Conservation (phyloP, 2,329 filamentous ascomycete genomes). For the Didymella lethalis region DNA sequence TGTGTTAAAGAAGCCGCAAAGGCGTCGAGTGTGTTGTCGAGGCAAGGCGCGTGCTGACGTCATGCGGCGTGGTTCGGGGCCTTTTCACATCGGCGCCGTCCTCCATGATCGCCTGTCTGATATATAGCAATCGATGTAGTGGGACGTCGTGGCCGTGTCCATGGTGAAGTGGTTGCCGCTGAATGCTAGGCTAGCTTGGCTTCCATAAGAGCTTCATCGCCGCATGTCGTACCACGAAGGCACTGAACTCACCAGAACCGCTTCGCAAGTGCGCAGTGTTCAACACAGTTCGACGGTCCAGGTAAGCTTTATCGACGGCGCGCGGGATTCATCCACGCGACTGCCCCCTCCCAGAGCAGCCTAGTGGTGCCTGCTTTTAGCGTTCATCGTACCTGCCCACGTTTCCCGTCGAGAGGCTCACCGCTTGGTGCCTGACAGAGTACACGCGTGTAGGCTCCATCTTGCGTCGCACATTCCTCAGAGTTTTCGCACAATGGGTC, state of each 20-base stretch:
- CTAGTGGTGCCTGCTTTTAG: conserved; percentile 11
- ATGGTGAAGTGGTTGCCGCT: not conserved
- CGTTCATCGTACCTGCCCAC: not conserved
- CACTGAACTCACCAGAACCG: not conserved
- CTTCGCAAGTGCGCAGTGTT: not conserved
- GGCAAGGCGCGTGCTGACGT: not conserved
- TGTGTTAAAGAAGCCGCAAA: no score
- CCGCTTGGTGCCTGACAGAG: conserved; percentile 1
- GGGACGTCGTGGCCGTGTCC: not conserved
- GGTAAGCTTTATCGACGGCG: not conserved
- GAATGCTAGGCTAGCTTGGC: not conserved
- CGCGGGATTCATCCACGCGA: not conserved
- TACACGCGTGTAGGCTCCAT: conserved; percentile 5
- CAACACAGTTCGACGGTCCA: not conserved
- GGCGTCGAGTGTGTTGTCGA: not conserved
- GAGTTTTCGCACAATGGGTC: conserved; percentile 12
- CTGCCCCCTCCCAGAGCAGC: conserved; percentile 2
- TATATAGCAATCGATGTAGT: not conserved
- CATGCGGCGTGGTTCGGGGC: not conserved
- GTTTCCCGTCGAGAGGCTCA: not conserved
- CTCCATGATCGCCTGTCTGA: not conserved
- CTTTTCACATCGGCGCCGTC: not conserved
- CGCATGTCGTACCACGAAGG: not conserved
- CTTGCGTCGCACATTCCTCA: conserved; percentile 7
- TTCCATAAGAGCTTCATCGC: not conserved